Evolutionary conservation across 1,284 basidiomycete genomes (phyloP).

Genomic region (Cutaneotrichosporon sp.): DNA sequence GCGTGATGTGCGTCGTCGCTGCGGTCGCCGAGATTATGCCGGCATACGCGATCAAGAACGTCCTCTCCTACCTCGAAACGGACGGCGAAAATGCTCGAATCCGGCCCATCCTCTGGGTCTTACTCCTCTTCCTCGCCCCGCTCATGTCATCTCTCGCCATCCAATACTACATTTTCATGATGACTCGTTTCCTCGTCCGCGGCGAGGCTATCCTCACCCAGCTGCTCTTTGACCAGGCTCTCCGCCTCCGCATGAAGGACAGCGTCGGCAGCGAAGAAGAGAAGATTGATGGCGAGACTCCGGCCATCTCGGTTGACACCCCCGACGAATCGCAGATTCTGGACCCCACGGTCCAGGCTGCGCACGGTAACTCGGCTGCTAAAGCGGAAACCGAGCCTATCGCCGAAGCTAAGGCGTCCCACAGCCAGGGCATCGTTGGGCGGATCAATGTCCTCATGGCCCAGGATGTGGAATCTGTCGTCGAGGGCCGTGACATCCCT

Average conservation of each 20-base stretch:
- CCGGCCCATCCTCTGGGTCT: constrained; percentile 64
- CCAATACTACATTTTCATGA: constrained; percentile 52
- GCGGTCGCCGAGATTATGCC: constrained; percentile 53
- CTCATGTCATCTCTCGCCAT: constrained; percentile 45
- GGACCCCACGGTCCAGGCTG: background rate
- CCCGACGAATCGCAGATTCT: constrained; percentile 10
- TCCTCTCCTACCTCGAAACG: constrained; percentile 58
- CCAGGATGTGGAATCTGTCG: constrained; percentile 49
- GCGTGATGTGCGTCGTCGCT: constrained; percentile 39
- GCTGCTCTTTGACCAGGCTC: constrained; percentile 67
- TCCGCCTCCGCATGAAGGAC: constrained; percentile 63
- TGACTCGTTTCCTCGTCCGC: constrained; percentile 56
- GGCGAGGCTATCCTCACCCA: constrained; percentile 66
- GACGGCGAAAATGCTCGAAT: constrained; percentile 53
- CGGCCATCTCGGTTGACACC: constrained; percentile 25
- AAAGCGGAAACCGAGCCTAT: constrained; percentile 7
- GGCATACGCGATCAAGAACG: constrained; percentile 57
- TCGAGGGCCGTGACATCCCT: constrained; percentile 50
- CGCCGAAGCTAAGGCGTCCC: constrained; percentile 1
- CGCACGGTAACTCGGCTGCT: background rate
- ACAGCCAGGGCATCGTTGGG: constrained; percentile 56
- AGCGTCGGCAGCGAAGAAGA: constrained; percentile 34
- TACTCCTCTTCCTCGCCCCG: constrained; percentile 62
- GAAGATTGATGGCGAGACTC: constrained; percentile 8
- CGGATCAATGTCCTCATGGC: constrained; percentile 62